Evolutionary conservation across 1,284 basidiomycete species (phyloP).

Genomic region (Leccinum solheimii): DNA sequence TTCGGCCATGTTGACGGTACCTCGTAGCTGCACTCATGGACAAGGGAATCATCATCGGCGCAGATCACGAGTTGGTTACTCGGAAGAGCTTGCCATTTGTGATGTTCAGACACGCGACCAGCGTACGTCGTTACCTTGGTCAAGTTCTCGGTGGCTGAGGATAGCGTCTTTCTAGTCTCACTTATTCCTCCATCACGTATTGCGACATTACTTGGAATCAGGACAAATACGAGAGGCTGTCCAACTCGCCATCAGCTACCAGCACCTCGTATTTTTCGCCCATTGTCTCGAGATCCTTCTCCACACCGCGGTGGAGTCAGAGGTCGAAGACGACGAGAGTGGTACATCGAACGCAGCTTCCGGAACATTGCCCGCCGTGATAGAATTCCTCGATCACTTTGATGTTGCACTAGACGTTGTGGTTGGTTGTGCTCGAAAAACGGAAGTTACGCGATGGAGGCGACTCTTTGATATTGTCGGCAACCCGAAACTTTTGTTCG

Average conservation of each 20-base stretch:
- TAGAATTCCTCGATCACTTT: slow-evolving; percentile 95
- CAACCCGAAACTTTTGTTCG: slow-evolving; percentile 87
- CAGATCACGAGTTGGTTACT: slow-evolving; percentile 83
- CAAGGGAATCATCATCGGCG: slow-evolving; percentile 97
- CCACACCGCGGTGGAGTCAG: slow-evolving; percentile 93
- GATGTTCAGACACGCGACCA: slow-evolving; percentile 90
- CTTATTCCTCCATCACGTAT: slow-evolving; percentile 91
- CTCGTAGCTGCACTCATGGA: slow-evolving; percentile 88
- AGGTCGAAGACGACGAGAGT: slow-evolving; percentile 44
- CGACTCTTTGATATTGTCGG: slow-evolving; percentile 90
- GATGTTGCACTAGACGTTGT: slow-evolving; percentile 89
- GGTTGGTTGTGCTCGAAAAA: slow-evolving; percentile 95
- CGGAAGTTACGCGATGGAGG: slow-evolving; percentile 90
- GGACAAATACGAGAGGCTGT: slow-evolving; percentile 80
- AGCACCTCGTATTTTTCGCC: slow-evolving; percentile 87
- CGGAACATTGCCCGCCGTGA: slow-evolving; percentile 60
- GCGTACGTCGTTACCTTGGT: slow-evolving; percentile 49
- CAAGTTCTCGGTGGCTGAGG: slow-evolving; percentile 2
- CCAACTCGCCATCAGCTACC: slow-evolving; percentile 84
- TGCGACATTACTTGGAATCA: slow-evolving; percentile 80
- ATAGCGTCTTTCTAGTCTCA: slow-evolving; percentile 64
- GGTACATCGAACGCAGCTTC: slow-evolving; percentile 26
- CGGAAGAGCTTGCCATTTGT: slow-evolving; percentile 84
- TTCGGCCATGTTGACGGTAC: slow-evolving; percentile 4
- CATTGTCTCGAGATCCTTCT: slow-evolving; percentile 94